A percentile compares a stretch with the other conserved stretches of the same genome.
Evolutionary conservation across 1,284 basidiomycete genomes (phyloP).

Genomic region (Apiotrichum brassicae): DNA sequence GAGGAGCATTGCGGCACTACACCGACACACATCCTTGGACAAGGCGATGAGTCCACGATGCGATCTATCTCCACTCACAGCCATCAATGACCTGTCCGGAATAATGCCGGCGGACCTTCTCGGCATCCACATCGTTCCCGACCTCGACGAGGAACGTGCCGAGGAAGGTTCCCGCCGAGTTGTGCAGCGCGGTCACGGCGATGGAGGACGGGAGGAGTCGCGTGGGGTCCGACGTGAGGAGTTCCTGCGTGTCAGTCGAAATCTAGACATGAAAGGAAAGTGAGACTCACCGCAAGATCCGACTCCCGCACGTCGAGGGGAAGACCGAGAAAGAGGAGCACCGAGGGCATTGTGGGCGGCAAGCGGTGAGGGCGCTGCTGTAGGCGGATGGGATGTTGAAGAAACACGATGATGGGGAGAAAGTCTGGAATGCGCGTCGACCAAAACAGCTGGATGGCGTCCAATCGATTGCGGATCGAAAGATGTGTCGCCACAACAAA

Average conservation of each 20-base stretch:
- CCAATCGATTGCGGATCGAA: no score
- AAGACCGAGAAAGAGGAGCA: slow-evolving; percentile 36
- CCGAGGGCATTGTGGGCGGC: slow-evolving; percentile 11
- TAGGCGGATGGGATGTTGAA: no score
- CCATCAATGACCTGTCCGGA: slow-evolving; percentile 39
- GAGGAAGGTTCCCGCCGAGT: slow-evolving; percentile 21
- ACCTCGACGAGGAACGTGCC: slow-evolving; percentile 35
- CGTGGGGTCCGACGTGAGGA: slow-evolving; percentile 27
- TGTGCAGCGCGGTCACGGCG: slow-evolving; percentile 26
- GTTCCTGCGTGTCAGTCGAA: slow-evolving; percentile 21
- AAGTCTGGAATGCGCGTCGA: no score
- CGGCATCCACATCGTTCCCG: slow-evolving; percentile 29
- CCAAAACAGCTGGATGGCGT: no score
- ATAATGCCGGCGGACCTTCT: slow-evolving; percentile 31
- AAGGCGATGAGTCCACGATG: no score
- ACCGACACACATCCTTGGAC: no score
- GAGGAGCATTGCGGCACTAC: no score
- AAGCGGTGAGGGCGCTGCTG: no score
- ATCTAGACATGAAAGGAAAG: background rate
- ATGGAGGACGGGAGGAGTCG: slow-evolving; percentile 24
- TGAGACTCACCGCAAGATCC: slow-evolving; percentile 32
- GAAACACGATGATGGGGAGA: no score
- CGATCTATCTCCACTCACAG: slow-evolving; percentile 23
- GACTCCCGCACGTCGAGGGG: slow-evolving; percentile 34
- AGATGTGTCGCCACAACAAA: no score